These are phyloP conservation scores for Thermothelomyces thermophilus DNA, from an alignment of 2,329 filamentous ascomycete species.

Conservation along the genomic window DNA sequence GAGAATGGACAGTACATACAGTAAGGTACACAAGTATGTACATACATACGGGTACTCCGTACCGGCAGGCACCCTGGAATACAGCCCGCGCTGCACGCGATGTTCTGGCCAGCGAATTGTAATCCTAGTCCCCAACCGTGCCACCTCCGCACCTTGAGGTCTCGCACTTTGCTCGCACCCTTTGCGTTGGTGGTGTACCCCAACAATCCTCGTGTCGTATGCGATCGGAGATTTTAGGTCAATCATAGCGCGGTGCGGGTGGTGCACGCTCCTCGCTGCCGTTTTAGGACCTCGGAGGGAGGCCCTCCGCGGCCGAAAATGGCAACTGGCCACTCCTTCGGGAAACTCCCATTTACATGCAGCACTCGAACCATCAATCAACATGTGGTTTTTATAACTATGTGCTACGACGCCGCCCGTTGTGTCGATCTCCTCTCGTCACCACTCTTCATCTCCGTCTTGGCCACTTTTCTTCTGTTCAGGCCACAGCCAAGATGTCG, in stretches of 20 bases:
- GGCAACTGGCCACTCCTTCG: conserved; percentile 8
- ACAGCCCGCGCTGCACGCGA: not conserved
- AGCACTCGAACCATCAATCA: not conserved
- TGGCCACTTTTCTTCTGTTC: not conserved
- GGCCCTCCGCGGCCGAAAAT: conserved; percentile 13
- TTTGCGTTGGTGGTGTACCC: not conserved
- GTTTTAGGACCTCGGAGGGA: conserved; percentile 19
- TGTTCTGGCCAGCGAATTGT: conserved; percentile 8
- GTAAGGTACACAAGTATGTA: too few species aligned
- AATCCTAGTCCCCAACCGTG: not conserved
- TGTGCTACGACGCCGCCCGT: conserved; percentile 5
- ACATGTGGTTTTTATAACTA: conserved; percentile 3
- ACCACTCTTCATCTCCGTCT: conserved; percentile 9
- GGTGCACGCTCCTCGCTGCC: conserved; percentile 20
- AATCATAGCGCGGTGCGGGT: conserved; percentile 16
- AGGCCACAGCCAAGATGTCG: conserved; percentile 21
- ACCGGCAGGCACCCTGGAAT: too few species aligned
- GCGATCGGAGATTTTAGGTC: conserved; percentile 20
- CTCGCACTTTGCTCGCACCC: too few species aligned
- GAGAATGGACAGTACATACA: too few species aligned
- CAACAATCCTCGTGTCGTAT: conserved; percentile 12
- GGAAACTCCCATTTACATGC: conserved; percentile 2
- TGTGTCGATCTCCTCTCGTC: not conserved
- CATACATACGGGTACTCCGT: too few species aligned
- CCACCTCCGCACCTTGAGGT: too few species aligned